phyloP scores from a whole-genome alignment of 179 eudicot species.

The Heliamphora pulchella region DNA sequence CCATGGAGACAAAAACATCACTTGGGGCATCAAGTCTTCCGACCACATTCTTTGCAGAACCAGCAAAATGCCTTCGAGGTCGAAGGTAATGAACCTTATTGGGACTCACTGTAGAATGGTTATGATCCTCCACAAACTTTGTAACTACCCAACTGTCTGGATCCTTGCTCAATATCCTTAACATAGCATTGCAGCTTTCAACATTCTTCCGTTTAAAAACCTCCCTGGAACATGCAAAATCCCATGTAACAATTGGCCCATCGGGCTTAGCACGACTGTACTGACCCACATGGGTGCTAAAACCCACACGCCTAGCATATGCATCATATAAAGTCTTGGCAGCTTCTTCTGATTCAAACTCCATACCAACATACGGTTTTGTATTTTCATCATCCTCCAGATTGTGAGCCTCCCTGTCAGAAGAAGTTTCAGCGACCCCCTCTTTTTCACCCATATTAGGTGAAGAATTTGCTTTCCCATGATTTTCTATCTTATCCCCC shows the following conservation, averaged over 20 bases:
- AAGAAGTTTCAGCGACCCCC: constrained; percentile 14
- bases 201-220: constrained; percentile 36
- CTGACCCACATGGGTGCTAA: constrained; percentile 40
- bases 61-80: constrained; percentile 54
- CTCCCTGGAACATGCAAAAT: constrained; percentile 44
- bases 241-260: constrained; percentile 44
- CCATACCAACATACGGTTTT: constrained; percentile 47
- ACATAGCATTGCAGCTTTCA: constrained; percentile 38
- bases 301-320: constrained; percentile 50
- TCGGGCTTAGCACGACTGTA: constrained; percentile 44
- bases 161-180: constrained; percentile 34
- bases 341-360: constrained; percentile 54
- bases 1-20: constrained; percentile 26
- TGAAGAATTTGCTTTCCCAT: constrained; percentile 19
- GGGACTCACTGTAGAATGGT: constrained; percentile 41
- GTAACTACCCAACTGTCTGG: constrained; percentile 51
- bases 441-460: constrained; percentile 18
- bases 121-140: constrained; percentile 66
- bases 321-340: constrained; percentile 45
- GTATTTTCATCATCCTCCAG: constrained; percentile 21
- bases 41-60: constrained; percentile 33
- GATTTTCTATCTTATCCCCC: constrained; percentile 22
- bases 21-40: constrained; percentile 26
- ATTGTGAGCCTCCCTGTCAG: constrained; percentile 20
- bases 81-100: constrained; percentile 49